phyloP scores from a whole-genome alignment of 441 rosid genomes.

The Populus hybrid region DNA sequence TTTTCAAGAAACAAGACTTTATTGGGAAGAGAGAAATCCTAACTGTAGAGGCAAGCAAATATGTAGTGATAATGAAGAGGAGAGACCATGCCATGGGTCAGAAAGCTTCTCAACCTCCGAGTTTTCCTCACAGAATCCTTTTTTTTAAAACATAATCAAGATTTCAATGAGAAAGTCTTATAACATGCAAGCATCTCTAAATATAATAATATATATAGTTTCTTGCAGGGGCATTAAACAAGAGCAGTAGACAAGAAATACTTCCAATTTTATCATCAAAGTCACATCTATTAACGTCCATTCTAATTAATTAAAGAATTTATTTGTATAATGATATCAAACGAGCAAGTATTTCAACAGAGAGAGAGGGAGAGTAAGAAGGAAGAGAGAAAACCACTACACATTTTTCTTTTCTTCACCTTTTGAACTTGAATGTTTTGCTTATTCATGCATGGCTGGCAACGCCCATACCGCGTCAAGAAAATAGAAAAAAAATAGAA shows the following conservation, averaged over 20 bases:
- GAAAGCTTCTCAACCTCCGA: conserved; percentile 29
- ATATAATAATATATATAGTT: not conserved
- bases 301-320: not conserved
- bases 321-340: conserved; percentile 6
- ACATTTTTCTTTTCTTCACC: conserved; percentile 2
- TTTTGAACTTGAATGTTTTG: conserved; percentile 24
- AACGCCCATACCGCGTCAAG: conserved; percentile 30
- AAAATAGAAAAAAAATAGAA: not conserved
- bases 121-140: conserved; percentile 11
- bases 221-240: conserved; percentile 25
- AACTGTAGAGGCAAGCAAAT: conserved; percentile 8
- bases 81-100: conserved; percentile 7
- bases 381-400: not conserved
- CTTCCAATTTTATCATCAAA: conserved; percentile 33
- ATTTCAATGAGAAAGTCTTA: not conserved
- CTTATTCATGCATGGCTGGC: conserved; percentile 37
- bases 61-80: conserved; percentile 5
- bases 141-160: conserved; percentile 13
- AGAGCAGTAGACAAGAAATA: conserved; percentile 25
- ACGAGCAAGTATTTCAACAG: conserved; percentile 5
- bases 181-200: not conserved
- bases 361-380: not conserved
- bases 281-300: conserved; percentile 36
- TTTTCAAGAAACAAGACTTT: conserved; percentile 9
- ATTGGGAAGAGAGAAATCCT: conserved; percentile 26